These are phyloP conservation scores for Poronia punctata DNA, from an alignment of 495 filamentous ascomycete genomes.

Conservation along the genomic window DNA sequence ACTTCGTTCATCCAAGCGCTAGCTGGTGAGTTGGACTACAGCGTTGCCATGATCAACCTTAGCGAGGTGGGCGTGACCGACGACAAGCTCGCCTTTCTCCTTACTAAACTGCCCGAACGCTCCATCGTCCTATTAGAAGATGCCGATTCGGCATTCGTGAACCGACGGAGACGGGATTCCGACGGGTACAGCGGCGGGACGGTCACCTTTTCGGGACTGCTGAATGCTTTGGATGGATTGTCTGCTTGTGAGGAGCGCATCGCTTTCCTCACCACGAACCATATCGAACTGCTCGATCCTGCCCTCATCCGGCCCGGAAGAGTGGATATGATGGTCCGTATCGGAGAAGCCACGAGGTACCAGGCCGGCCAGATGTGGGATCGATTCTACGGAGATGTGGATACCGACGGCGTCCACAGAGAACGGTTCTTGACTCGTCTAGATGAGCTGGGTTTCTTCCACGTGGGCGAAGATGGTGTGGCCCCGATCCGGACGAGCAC, in stretches of 20 bases:
- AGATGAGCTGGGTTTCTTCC: constrained; percentile 42
- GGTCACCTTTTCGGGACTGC: constrained; percentile 88
- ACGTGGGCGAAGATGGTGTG: constrained; percentile 28
- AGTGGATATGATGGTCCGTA: constrained; percentile 85
- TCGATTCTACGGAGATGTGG: constrained; percentile 84
- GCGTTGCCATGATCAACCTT: constrained; percentile 88
- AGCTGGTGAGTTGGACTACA: constrained; percentile 86
- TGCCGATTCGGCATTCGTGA: constrained; percentile 86
- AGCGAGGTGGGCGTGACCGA: constrained; percentile 91
- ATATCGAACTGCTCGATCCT: constrained; percentile 79
- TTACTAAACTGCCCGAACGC: constrained; percentile 79
- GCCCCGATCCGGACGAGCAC: constrained; percentile 60
- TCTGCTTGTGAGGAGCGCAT: constrained; percentile 93
- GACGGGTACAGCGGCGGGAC: constrained; percentile 87
- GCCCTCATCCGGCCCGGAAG: constrained; percentile 86
- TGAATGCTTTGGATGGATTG: constrained; percentile 91
- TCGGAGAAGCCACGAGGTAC: constrained; percentile 79
- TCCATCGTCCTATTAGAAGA: constrained; percentile 89
- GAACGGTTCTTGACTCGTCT: constrained; percentile 45
- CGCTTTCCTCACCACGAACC: constrained; percentile 91
- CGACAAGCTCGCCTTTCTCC: constrained; percentile 78
- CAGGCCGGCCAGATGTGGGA: constrained; percentile 88
- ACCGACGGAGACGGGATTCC: constrained; percentile 65
- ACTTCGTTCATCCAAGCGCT: constrained; percentile 94
- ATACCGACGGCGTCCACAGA: constrained; percentile 51